Conservation (phyloP, 202 grass and related monocot genomes). For the Carex arenaria region DNA sequence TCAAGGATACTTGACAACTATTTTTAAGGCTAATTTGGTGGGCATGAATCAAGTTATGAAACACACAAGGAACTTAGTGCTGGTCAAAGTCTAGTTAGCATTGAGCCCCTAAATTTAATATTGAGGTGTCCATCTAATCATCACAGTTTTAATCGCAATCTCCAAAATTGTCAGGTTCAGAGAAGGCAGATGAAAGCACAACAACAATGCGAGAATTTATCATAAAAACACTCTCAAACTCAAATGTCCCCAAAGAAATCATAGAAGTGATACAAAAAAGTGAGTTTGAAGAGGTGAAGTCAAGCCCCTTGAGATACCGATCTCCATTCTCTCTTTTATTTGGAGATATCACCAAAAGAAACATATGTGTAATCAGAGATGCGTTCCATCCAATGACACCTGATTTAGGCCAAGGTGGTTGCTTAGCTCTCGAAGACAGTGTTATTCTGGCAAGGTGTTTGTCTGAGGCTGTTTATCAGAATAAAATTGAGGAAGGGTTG, state of each 20-base stretch:
- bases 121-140: not conserved
- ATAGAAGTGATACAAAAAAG: conserved; percentile 38
- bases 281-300: conserved; percentile 38
- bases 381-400: conserved; percentile 88
- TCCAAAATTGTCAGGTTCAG: conserved; percentile 17
- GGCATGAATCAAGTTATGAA: no score
- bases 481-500: conserved; percentile 29
- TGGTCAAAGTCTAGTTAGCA: no score
- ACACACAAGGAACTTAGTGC: no score
- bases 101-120: not conserved
- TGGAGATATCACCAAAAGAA: conserved; percentile 38
- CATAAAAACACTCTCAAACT: conserved; percentile 29
- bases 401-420: conserved; percentile 67
- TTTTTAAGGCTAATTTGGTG: not conserved
- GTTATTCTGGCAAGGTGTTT: conserved; percentile 53
- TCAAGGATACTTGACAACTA: no score
- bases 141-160: not conserved
- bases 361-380: conserved; percentile 60
- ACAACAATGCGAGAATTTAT: conserved; percentile 37
- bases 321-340: conserved; percentile 39
- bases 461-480: conserved; percentile 27
- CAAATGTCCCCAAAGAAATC: conserved; percentile 33
- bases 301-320: conserved; percentile 39
- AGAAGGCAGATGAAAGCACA: conserved; percentile 30
- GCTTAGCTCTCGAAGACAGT: conserved; percentile 62